Evolutionary conservation across 129 eudicot species (phyloP).

Genomic region (Lonicera japonica): DNA sequence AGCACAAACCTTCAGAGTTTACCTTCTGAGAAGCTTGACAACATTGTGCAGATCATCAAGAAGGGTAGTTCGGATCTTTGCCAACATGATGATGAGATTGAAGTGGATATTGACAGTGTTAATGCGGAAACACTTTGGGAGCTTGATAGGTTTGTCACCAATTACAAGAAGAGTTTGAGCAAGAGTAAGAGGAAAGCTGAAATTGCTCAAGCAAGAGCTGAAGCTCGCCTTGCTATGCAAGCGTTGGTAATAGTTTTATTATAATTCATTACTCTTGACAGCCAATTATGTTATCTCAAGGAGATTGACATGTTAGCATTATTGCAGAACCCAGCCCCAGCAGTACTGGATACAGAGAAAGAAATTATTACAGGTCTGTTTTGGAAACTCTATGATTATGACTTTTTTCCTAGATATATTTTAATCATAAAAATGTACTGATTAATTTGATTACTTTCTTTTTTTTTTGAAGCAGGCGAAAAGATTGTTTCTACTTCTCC

Average conservation of each 20-base stretch:
- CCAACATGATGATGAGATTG: conserved; percentile 86
- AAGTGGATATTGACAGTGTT: conserved; percentile 86
- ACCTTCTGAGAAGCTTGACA: conserved; percentile 79
- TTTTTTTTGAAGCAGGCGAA: conserved; percentile 31
- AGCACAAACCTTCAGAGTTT: conserved; percentile 74
- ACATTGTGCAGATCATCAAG: conserved; percentile 71
- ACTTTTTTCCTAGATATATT: not conserved
- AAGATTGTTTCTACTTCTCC: conserved; percentile 27
- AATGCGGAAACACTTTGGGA: conserved; percentile 98
- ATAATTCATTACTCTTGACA: too few relatives aligned
- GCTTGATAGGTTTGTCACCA: conserved; percentile 83
- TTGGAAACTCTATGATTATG: not conserved
- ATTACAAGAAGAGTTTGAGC: conserved; percentile 80
- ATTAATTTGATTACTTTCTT: not conserved
- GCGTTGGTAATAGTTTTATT: conserved; percentile 13
- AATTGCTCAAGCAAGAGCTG: conserved; percentile 59
- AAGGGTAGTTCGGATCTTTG: conserved; percentile 60
- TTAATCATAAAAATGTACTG: not conserved
- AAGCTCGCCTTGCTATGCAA: conserved; percentile 34
- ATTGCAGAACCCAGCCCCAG: conserved; percentile 50
- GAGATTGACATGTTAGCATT: conserved; percentile 10
- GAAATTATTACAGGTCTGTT: conserved; percentile 44
- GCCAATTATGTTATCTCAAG: too few relatives aligned
- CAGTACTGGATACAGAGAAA: conserved; percentile 18
- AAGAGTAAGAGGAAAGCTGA: conserved; percentile 75